Evolutionary conservation across 176 grass and related monocot genomes (phyloP).

Genomic region (Aegilops tauschii): DNA sequence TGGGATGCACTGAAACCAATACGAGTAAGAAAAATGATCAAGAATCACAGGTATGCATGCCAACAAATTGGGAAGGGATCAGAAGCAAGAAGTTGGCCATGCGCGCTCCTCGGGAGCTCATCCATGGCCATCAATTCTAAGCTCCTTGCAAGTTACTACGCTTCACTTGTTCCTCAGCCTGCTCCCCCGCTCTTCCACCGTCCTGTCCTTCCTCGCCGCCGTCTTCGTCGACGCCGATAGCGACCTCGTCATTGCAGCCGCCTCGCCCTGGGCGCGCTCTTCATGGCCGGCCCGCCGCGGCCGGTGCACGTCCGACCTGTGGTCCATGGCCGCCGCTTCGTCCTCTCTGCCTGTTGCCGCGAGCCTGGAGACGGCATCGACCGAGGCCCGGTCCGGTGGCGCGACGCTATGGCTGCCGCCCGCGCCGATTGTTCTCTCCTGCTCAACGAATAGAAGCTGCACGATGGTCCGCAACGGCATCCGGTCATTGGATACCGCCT

Average conservation of each 20-base stretch:
- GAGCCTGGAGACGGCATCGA: slow-evolving; percentile 6
- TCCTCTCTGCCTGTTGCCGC: slow-evolving; percentile 31
- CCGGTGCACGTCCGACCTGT: slow-evolving; percentile 44
- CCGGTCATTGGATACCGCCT: slow-evolving; percentile 72
- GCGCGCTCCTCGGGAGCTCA: background rate
- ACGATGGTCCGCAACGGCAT: slow-evolving; percentile 93
- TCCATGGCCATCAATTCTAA: background rate
- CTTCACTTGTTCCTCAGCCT: slow-evolving; percentile 45
- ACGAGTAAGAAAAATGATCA: slow-evolving; percentile 1
- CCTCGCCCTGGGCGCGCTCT: slow-evolving; percentile 4
- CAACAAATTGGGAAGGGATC: slow-evolving; percentile 31
- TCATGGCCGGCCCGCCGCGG: slow-evolving; percentile 15
- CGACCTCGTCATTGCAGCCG: slow-evolving; percentile 34
- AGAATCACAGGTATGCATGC: slow-evolving; percentile 34
- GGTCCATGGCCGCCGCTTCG: slow-evolving; percentile 6
- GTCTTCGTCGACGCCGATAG: slow-evolving; percentile 39
- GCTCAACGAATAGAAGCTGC: slow-evolving; percentile 86
- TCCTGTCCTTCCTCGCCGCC: slow-evolving; percentile 40
- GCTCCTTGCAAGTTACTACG: background rate
- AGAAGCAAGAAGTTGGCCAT: background rate
- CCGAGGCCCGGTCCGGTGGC: background rate
- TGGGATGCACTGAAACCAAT: slow-evolving; percentile 29
- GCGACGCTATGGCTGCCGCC: slow-evolving; percentile 25
- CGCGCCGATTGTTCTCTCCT: slow-evolving; percentile 44
- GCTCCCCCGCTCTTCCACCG: slow-evolving; percentile 36